Evolutionary conservation across 2,329 filamentous ascomycete genomes (phyloP), one percentile per base, ranked within the genome.

Genomic region (Diaporthe ilicicola): DNA sequence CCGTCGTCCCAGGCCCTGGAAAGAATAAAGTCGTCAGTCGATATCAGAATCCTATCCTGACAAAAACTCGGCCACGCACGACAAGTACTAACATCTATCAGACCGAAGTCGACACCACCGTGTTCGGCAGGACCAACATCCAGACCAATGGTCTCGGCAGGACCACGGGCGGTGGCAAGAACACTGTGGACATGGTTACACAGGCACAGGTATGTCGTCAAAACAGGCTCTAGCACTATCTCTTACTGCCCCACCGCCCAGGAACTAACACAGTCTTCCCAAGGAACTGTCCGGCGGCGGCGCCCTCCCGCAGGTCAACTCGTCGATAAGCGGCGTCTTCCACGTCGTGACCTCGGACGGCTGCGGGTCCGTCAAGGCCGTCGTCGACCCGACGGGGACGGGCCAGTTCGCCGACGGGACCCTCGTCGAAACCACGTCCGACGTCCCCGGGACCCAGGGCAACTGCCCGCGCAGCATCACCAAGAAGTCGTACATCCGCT

Each of bases 341-440:
- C 82, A 83, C 75, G 77, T 83, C 70, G 82, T 84, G 46, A 84
- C 82, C 42, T 79, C 81, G 1, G 82, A 84, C 70, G 82, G 82
- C 67, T 82, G 82, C 29, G 83, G 82, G 2, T 79, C 82, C 10
- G 59, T 82, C 73, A 68, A 78, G 55, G 82, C 81, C n/a, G 77
- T 83, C n/a, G 69, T 84, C 24, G 82, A 82, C 75, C 67, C 81
- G 8, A 81, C 79, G 0, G 81, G 74, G 24, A 80, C 78, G 4
- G 74, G 74, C 42, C 27, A 22, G 19, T 75, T 71, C 68, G 71
- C 70, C 37, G 56, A 68, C 65, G 74, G 71, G 34, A 71, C 71
- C 42, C 39, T 72, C 37, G 69, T 72, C 27, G 61, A 64, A 34
- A 73, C 72, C 55, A 72, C 71, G n/a, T 69, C 74, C 51, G 56